Evolutionary conservation across 2,329 filamentous ascomycete species (phyloP), one percentile per base, ranked within the genome.

Genomic region (Microdochium bolleyi): DNA sequence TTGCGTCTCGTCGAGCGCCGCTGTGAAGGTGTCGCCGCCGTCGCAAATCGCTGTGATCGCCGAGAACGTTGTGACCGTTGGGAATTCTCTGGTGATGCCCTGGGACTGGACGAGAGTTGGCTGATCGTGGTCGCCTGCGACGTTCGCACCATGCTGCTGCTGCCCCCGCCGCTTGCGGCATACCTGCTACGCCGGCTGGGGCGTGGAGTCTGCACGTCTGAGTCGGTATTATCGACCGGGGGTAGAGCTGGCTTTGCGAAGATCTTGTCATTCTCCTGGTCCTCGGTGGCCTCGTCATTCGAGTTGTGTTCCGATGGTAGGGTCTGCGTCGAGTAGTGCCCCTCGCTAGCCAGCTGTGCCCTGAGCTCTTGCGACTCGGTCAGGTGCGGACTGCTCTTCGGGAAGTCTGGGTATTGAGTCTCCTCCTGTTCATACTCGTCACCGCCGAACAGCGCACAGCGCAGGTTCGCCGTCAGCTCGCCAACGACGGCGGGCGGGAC

Each of bases 401-500:
- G 2, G 32, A 54, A 21, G 49, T 54, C 53, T 8, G 60, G 57
- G 5, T 57, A 55, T 13, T 59, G 51, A 9, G 55, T 52, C 3
- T 65, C 62, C 27, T 62, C 61, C 0, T 61, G 58, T 4, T 62
- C 57, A 2, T 54, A 56, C 1, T 54, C 56, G 8, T 67, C 64
- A 14, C 61, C 58, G 3, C 51, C 64, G 52, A 83, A 74, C 1
- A 83, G 62, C 4, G 78, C 75, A 41, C 74, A 74, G 16, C 76
- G 70, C 32, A 86, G 62, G 54, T 85, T 85, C 51, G 74, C 79
- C 48, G 84, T 72, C 13, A 85, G 65, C 57, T 80, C 73, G 5
- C 79, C 79, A 0, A 82, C 73, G 1, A 82, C 73, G 2, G 78
- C 79, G 1, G 81, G 82, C 1, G 77, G 77, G 1, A 85, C 64